Percentiles rank a stretch among this genome's conserved stretches.
Evolutionary conservation across 495 filamentous ascomycete genomes (phyloP).

Genomic region (Aspergillus ellipticus): DNA sequence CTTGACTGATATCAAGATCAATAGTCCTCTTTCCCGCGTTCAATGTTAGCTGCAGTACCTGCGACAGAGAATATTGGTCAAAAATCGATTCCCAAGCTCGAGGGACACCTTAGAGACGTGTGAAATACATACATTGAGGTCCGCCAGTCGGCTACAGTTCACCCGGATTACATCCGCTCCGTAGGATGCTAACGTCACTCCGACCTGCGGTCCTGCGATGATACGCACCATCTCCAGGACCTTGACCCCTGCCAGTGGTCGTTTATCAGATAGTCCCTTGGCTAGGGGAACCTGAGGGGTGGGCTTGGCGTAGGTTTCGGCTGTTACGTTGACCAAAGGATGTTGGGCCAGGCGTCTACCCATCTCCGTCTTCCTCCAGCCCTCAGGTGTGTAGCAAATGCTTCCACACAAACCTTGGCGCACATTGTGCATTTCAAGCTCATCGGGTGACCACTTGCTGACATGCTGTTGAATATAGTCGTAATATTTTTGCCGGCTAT

Average conservation of each 20-base stretch:
- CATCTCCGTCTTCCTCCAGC: conserved; percentile 31
- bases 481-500: conserved; percentile 12
- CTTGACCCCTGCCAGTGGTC: conserved; percentile 56
- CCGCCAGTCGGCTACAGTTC: conserved; percentile 50
- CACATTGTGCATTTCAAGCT: conserved; percentile 33
- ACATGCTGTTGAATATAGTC: conserved; percentile 26
- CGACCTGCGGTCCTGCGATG: conserved; percentile 57
- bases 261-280: conserved; percentile 8
- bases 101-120: background rate
- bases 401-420: conserved; percentile 29
- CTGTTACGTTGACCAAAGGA: conserved; percentile 22
- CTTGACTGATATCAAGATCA: conserved; percentile 45
- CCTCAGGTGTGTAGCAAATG: conserved; percentile 29
- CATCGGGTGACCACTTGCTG: conserved; percentile 25
- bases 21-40: conserved; percentile 58
- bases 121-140: conserved; percentile 31
- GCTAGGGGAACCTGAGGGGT: conserved; percentile 15
- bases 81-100: background rate
- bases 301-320: conserved; percentile 21
- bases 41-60: conserved; percentile 37
- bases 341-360: conserved; percentile 22
- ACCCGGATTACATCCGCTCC: conserved; percentile 61
- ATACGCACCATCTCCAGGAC: conserved; percentile 57
- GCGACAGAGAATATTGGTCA: background rate
- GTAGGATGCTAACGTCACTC: conserved; percentile 50